Conservation (phyloP, 192 early-diverging fungal genomes). For the Lunasporangiospora selenospora region DNA sequence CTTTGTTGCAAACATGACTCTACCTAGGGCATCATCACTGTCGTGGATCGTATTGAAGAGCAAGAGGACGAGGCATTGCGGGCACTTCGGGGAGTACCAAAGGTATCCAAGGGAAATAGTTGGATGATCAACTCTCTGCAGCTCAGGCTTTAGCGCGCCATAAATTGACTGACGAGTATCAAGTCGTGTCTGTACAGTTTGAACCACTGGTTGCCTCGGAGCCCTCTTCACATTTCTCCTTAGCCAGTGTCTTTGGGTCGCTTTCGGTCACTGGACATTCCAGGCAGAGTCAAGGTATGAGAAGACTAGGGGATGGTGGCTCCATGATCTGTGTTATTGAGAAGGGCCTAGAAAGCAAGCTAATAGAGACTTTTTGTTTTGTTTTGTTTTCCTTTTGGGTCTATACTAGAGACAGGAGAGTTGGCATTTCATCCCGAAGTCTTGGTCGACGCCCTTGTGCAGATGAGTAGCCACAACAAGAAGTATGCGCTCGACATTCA, state of each 20-base stretch:
- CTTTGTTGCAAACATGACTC: no score
- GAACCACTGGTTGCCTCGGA: constrained; percentile 32
- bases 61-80: constrained; percentile 31
- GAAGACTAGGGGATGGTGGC: no score
- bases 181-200: not conserved
- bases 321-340: no score
- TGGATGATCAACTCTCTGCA: no score
- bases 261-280: constrained; percentile 7
- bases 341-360: no score
- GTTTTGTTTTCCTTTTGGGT: no score
- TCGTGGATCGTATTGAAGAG: constrained; percentile 13
- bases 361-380: no score
- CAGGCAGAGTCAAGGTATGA: constrained; percentile 1
- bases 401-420: constrained; percentile 13
- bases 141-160: no score
- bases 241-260: constrained; percentile 32
- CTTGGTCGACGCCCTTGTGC: constrained; percentile 25
- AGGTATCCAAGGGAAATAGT: no score
- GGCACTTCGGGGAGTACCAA: constrained; percentile 22
- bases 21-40: constrained; percentile 31
- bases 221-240: constrained; percentile 25
- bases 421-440: constrained; percentile 24
- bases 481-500: constrained; percentile 34
- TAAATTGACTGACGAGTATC: no score
- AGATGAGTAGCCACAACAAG: constrained; percentile 31